Conservation (phyloP, 106 monocot genomes). For the Vanilla planifolia region DNA sequence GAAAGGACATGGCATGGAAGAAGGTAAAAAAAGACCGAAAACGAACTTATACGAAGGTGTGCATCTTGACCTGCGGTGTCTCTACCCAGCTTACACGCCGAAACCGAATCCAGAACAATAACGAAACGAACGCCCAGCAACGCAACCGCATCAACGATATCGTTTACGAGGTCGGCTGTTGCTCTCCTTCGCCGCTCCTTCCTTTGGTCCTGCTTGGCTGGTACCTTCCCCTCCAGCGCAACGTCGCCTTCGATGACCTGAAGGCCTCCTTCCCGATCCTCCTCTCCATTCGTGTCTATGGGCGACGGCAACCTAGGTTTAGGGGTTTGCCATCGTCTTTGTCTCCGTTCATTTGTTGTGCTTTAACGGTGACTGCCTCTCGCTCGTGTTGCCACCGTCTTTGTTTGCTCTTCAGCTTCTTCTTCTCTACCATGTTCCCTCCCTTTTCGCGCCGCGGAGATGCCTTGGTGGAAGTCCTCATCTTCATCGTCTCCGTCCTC, state of each 20-base stretch:
- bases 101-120: too few species aligned
- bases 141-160: not conserved
- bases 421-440: slow-evolving; percentile 15
- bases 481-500: slow-evolving; percentile 18
- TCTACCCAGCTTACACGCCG: too few species aligned
- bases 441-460: not conserved
- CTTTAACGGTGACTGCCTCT: not conserved
- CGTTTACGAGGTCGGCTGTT: slow-evolving; percentile 6
- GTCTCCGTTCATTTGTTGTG: too few species aligned
- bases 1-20: too few species aligned
- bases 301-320: slow-evolving; percentile 4
- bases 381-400: not conserved
- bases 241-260: not conserved
- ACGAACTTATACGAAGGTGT: not conserved
- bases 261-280: not conserved
- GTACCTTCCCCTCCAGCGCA: not conserved
- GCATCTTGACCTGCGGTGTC: slow-evolving; percentile 1
- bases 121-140: not conserved
- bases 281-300: not conserved
- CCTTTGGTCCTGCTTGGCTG: not conserved
- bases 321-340: not conserved
- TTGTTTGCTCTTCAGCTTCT: not conserved
- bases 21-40: not conserved
- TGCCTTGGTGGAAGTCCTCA: slow-evolving; percentile 22
- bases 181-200: not conserved